Evolutionary conservation across 805 yeast genomes (phyloP).

Genomic region (Peterozyma xylosa): DNA sequence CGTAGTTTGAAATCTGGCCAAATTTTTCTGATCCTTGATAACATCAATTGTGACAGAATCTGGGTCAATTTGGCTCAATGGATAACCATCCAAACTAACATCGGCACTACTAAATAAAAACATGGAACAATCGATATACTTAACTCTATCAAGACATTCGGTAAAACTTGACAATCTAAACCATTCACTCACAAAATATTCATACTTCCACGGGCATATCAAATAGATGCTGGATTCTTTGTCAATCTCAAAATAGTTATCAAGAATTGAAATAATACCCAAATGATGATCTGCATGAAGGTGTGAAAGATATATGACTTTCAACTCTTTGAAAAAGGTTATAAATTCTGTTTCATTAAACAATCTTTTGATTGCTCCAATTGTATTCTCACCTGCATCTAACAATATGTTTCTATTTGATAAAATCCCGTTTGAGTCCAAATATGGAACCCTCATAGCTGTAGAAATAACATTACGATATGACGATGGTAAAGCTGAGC

Average conservation of each 20-base stretch:
- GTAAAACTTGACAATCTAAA: conserved; percentile 33
- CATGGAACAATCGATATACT: conserved; percentile 54
- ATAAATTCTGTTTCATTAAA: conserved; percentile 39
- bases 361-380: conserved; percentile 62
- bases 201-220: conserved; percentile 70
- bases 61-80: conserved; percentile 8
- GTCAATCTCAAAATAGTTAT: conserved; percentile 54
- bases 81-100: neutral
- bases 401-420: conserved; percentile 44
- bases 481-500: conserved; percentile 82
- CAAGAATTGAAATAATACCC: conserved; percentile 66
- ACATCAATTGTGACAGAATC: neutral
- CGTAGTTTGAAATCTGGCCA: neutral
- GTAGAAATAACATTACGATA: conserved; percentile 82
- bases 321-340: conserved; percentile 50
- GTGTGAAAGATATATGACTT: conserved; percentile 71
- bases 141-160: conserved; percentile 33
- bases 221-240: conserved; percentile 35
- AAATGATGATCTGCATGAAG: conserved; percentile 96
- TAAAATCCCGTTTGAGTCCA: conserved; percentile 13
- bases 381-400: conserved; percentile 95
- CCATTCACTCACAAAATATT: conserved; percentile 67
- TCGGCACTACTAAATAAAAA: conserved; percentile 22
- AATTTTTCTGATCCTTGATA: no score
- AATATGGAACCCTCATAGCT: conserved; percentile 61